phyloP scores from a whole-genome alignment of 2,329 filamentous ascomycete species.

The Nemania sp. region DNA sequence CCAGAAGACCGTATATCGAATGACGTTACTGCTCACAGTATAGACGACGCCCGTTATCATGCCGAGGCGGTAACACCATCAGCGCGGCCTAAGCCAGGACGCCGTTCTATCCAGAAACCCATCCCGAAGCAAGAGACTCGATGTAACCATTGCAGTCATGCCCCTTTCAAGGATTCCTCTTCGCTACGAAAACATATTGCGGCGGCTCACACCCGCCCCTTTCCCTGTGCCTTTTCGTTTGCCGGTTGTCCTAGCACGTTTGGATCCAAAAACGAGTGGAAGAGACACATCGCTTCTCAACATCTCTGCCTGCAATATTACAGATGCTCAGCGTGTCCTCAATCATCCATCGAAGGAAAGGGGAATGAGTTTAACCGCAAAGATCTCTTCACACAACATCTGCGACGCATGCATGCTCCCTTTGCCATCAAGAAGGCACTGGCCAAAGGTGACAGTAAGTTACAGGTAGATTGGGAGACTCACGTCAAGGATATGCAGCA shows the following conservation, averaged over 20 bases:
- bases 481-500: slow-evolving; percentile 72
- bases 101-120: slow-evolving; percentile 54
- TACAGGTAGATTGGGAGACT: slow-evolving; percentile 66
- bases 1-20: slow-evolving; percentile 51
- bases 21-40: slow-evolving; percentile 46
- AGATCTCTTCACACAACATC: slow-evolving; percentile 92
- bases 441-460: slow-evolving; percentile 61
- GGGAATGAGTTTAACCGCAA: slow-evolving; percentile 83
- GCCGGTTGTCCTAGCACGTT: slow-evolving; percentile 86
- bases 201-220: slow-evolving; percentile 72
- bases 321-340: slow-evolving; percentile 64
- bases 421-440: slow-evolving; percentile 64
- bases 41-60: slow-evolving; percentile 46
- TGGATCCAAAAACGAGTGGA: slow-evolving; percentile 96
- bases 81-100: slow-evolving; percentile 48
- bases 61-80: slow-evolving; percentile 44
- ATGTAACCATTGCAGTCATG: slow-evolving; percentile 65
- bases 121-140: slow-evolving; percentile 63
- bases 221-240: slow-evolving; percentile 82
- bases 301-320: slow-evolving; percentile 76
- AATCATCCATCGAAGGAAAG: slow-evolving; percentile 49
- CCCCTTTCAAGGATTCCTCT: slow-evolving; percentile 69
- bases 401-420: slow-evolving; percentile 89
- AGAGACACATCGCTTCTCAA: slow-evolving; percentile 88
- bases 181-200: slow-evolving; percentile 70